Conservation (phyloP, 257 asterid species). For the Anisodus tanguticus region DNA sequence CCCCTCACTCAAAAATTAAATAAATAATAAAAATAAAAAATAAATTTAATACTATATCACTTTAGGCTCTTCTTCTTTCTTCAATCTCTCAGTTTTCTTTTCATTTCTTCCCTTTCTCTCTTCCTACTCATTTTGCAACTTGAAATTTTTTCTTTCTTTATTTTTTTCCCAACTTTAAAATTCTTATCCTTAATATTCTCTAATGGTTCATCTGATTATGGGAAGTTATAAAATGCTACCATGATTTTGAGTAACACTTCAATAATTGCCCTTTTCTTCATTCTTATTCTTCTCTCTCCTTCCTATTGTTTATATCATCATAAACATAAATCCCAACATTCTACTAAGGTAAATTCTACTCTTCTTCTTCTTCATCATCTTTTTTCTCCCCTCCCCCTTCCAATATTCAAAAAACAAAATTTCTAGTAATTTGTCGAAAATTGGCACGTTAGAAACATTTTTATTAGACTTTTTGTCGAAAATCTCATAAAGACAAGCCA, state of each 20-base stretch:
- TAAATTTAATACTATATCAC: not conserved
- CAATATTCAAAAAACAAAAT: too few species aligned
- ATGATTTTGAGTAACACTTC: conserved; percentile 18
- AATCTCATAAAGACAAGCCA: not conserved
- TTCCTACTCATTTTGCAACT: not conserved
- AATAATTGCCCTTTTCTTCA: not conserved
- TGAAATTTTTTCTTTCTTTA: not conserved
- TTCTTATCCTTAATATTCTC: too few species aligned
- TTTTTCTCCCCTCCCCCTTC: not conserved
- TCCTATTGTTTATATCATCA: conserved; percentile 37
- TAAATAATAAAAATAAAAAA: not conserved
- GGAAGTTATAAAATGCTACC: conserved; percentile 28
- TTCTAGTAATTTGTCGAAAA: too few species aligned
- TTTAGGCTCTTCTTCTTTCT: not conserved
- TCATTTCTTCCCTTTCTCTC: not conserved
- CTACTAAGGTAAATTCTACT: conserved; percentile 31
- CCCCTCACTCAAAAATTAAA: not conserved
- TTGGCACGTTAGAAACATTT: not conserved
- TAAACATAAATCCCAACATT: conserved; percentile 36
- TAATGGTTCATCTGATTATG: too few species aligned
- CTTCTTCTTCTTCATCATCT: not conserved
- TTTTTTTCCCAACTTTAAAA: too few species aligned
- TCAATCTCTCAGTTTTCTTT: not conserved
- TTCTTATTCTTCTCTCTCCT: conserved; percentile 27
- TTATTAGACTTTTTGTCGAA: not conserved